These are phyloP conservation scores for Lantana camara DNA, from an alignment of 257 asterid genomes.

Conservation along the genomic window DNA sequence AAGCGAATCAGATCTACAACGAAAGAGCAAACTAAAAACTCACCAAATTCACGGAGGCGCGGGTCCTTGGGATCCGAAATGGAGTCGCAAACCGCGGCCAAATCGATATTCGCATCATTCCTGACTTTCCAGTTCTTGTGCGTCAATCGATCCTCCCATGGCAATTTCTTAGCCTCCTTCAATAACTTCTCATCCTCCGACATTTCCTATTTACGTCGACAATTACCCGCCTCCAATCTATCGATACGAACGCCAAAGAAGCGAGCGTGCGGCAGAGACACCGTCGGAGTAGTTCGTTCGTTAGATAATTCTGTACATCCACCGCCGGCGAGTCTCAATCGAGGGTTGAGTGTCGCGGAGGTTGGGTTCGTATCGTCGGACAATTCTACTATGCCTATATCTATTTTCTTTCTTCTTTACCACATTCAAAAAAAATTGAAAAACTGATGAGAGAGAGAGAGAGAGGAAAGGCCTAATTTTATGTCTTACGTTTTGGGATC, in stretches of 20 bases:
- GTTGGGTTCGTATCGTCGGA: conserved; percentile 22
- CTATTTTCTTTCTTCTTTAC: no score
- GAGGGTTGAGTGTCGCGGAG: conserved; percentile 40
- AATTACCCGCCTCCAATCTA: conserved; percentile 21
- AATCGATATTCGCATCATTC: conserved; percentile 92
- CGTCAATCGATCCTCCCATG: conserved; percentile 95
- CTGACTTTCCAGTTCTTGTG: conserved; percentile 99
- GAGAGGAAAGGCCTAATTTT: conserved; percentile 31
- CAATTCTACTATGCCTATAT: conserved; percentile 27
- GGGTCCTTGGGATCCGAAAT: conserved; percentile 96
- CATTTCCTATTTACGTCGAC: conserved; percentile 48
- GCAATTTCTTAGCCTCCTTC: conserved; percentile 98
- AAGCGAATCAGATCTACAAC: conserved; percentile 55
- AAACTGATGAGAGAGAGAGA: conserved; percentile 13
- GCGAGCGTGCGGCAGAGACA: no score
- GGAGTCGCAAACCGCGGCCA: conserved; percentile 86
- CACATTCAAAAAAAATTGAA: conserved; percentile 14
- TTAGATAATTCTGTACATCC: background rate
- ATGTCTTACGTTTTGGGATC: conserved; percentile 37
- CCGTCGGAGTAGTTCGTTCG: conserved; percentile 23
- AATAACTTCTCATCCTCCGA: conserved; percentile 99
- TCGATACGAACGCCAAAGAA: conserved; percentile 8
- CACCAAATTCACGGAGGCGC: conserved; percentile 95
- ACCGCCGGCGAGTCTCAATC: conserved; percentile 44
- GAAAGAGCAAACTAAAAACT: conserved; percentile 31